phyloP scores from a whole-genome alignment of 257 asterid genomes.

The Parsonsia alboflavescens region DNA sequence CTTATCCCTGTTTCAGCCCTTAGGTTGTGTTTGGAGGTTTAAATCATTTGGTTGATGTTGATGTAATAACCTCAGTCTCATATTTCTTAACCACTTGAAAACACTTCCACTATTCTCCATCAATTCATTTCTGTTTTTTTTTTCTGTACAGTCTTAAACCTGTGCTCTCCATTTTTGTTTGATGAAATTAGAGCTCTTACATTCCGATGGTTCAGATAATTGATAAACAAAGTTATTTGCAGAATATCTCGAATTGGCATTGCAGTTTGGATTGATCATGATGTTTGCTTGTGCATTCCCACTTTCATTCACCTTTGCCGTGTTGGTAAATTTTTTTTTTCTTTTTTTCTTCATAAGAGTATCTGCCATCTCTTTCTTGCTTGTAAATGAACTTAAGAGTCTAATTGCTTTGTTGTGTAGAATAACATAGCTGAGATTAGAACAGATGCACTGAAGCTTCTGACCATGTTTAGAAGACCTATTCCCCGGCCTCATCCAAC shows the following conservation, averaged over 20 bases:
- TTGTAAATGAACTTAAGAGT: background rate
- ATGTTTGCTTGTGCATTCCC: conserved; percentile 99
- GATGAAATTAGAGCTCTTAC: background rate
- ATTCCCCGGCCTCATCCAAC: conserved; percentile 80
- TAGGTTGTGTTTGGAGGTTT: background rate
- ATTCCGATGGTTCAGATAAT: background rate
- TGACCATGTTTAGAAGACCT: conserved; percentile 85
- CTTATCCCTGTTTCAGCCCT: background rate
- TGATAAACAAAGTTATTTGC: conserved; percentile 22
- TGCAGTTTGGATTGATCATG: conserved; percentile 97
- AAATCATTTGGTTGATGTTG: background rate
- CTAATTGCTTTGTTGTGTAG: conserved; percentile 29
- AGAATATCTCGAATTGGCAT: conserved; percentile 89
- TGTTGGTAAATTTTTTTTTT: conserved; percentile 46
- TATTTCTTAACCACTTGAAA: background rate
- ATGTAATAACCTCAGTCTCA: background rate
- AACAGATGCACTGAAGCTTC: conserved; percentile 86
- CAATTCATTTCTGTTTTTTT: background rate
- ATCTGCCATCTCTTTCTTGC: background rate
- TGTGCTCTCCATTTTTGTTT: background rate
- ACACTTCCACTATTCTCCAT: background rate
- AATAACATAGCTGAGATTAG: conserved; percentile 86
- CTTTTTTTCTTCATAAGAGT: background rate
- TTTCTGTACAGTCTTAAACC: background rate
- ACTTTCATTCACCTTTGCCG: conserved; percentile 82